Conservation (phyloP, 1,284 basidiomycete genomes). For the Ganoderma multipileum region DNA sequence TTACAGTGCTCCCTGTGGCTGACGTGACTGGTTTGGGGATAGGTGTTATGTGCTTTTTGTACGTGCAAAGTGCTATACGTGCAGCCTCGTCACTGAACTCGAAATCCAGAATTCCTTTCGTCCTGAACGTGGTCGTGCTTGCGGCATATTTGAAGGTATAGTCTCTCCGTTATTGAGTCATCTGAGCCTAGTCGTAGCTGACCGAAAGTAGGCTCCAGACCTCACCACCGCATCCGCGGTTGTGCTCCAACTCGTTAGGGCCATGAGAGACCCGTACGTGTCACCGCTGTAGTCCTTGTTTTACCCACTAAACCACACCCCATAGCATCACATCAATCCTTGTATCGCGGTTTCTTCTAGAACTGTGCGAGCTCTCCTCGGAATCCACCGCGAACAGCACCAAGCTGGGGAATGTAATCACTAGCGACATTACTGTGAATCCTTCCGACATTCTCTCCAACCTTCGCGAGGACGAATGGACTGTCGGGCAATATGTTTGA, state of each 20-base stretch:
- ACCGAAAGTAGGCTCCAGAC: background rate
- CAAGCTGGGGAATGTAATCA: background rate
- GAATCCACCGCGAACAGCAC: background rate
- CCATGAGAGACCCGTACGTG: conserved; percentile 1
- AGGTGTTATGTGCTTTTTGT: background rate
- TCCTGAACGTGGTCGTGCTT: background rate
- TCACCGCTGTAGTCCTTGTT: too few relatives aligned
- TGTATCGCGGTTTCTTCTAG: background rate
- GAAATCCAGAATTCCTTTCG: background rate
- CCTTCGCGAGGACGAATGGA: background rate
- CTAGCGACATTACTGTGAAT: background rate
- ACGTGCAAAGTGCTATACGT: background rate
- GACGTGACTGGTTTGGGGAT: background rate
- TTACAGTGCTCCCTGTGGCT: background rate
- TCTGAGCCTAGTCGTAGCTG: background rate
- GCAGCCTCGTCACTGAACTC: background rate
- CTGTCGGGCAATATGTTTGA: background rate
- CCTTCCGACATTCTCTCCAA: conserved; percentile 2
- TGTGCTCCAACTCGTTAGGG: background rate
- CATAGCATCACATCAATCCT: background rate
- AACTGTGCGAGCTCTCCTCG: background rate
- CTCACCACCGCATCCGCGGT: too few relatives aligned
- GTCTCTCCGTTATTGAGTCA: too few relatives aligned
- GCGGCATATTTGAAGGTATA: background rate
- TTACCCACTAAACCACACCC: background rate